These are phyloP conservation scores for Articulospora tetracladia DNA, from an alignment of 495 filamentous ascomycete species.

Conservation along the genomic window DNA sequence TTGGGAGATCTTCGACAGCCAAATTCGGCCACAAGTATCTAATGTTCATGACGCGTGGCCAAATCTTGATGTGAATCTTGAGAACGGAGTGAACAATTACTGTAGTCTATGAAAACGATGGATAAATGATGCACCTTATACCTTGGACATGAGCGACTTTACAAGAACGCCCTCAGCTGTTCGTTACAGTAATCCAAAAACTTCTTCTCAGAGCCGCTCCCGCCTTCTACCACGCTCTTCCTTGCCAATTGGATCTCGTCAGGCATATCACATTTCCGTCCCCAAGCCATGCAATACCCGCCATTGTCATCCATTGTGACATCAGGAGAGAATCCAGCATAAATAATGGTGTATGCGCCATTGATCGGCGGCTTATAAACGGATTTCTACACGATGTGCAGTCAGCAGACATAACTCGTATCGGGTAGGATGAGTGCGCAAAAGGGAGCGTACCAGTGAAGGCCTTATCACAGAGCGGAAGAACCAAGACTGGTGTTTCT, in stretches of 20 bases:
- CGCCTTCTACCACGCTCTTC: constrained; percentile 21
- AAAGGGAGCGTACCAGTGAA: background rate
- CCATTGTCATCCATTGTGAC: constrained; percentile 23
- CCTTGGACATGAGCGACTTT: too few species aligned
- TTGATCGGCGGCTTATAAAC: constrained; percentile 23
- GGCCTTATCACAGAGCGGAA: constrained; percentile 1
- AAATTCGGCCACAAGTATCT: too few species aligned
- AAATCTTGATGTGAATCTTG: too few species aligned
- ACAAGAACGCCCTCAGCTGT: constrained; percentile 10
- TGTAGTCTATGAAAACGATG: too few species aligned
- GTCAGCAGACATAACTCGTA: too few species aligned
- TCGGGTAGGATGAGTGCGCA: too few species aligned
- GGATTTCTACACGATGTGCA: background rate
- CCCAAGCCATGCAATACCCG: constrained; percentile 29
- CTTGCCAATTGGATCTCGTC: constrained; percentile 14
- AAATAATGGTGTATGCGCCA: constrained; percentile 44
- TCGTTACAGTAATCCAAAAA: constrained; percentile 30
- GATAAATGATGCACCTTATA: too few species aligned
- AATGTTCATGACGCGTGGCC: too few species aligned
- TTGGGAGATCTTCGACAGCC: too few species aligned
- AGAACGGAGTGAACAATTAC: too few species aligned
- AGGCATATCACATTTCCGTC: constrained; percentile 22
- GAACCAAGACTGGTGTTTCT: constrained; percentile 15
- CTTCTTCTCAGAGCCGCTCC: constrained; percentile 25
- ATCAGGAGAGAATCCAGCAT: constrained; percentile 38